phyloP scores from a whole-genome alignment of 148 eudicot genomes.

The Hydrangea macrophylla region DNA sequence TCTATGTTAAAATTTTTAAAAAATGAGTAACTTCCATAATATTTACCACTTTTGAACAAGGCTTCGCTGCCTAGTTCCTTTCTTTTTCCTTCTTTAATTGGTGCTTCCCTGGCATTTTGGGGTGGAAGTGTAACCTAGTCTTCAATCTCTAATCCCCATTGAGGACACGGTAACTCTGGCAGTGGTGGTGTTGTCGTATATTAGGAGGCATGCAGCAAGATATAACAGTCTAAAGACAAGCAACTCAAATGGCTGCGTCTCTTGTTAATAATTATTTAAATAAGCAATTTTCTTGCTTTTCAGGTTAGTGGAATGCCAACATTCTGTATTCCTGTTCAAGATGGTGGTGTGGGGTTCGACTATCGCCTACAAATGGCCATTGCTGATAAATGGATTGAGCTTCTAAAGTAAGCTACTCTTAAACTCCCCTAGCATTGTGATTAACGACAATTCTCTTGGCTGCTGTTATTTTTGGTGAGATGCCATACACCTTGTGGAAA shows the following conservation, averaged over 20 bases:
- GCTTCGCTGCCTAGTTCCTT: too few species aligned
- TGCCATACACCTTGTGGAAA: not conserved
- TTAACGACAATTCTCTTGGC: not conserved
- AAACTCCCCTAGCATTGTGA: not conserved
- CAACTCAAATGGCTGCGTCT: not conserved
- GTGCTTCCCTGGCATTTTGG: not conserved
- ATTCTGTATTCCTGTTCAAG: constrained; percentile 75
- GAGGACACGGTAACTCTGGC: not conserved
- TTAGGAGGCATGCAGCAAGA: not conserved
- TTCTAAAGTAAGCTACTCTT: constrained; percentile 71
- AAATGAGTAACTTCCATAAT: not conserved
- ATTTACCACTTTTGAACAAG: not conserved
- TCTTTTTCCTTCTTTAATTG: not conserved
- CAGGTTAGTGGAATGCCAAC: constrained; percentile 99
- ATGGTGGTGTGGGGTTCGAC: constrained; percentile 97
- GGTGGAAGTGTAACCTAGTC: not conserved
- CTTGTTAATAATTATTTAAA: not conserved
- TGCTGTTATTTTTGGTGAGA: not conserved
- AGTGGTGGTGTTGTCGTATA: not conserved
- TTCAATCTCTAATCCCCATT: not conserved
- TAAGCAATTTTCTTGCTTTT: constrained; percentile 10
- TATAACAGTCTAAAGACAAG: not conserved
- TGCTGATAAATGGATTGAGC: constrained; percentile 98
- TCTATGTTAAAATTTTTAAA: too few species aligned
- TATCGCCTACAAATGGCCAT: constrained; percentile 98